phyloP scores from a whole-genome alignment of 23 red algal species.

The Porphyridium purpureum region DNA sequence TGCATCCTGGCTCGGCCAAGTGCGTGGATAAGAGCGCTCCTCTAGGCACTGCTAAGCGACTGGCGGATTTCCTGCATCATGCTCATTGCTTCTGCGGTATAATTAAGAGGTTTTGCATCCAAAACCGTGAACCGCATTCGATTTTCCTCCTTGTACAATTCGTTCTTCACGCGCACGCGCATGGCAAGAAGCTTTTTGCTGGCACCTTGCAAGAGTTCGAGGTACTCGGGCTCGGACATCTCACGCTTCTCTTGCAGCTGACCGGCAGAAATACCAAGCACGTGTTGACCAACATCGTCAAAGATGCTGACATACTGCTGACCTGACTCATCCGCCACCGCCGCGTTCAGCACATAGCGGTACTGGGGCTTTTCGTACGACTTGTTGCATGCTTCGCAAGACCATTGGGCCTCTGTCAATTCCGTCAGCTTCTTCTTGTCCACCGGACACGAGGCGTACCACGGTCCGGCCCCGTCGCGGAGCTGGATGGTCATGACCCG shows the following conservation, averaged over 20 bases:
- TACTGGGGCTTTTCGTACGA: constrained; percentile 41
- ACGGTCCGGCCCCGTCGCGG: constrained; percentile 36
- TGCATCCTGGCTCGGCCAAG: too few relatives aligned
- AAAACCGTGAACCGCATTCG: constrained; percentile 57
- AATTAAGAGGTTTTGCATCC: constrained; percentile 45
- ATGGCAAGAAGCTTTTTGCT: constrained; percentile 42
- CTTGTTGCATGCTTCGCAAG: constrained; percentile 37
- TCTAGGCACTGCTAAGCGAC: too few relatives aligned
- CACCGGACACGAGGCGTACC: constrained; percentile 68
- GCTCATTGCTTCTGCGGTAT: constrained; percentile 31
- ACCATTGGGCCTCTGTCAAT: constrained; percentile 26
- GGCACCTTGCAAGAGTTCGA: constrained; percentile 36
- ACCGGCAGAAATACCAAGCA: constrained; percentile 45
- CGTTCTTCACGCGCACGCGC: constrained; percentile 50
- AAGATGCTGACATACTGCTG: constrained; percentile 55
- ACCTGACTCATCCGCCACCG: constrained; percentile 50
- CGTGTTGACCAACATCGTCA: constrained; percentile 49
- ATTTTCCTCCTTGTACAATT: constrained; percentile 54
- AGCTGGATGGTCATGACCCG: neutral
- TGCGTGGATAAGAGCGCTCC: too few relatives aligned
- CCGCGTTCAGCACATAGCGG: constrained; percentile 62
- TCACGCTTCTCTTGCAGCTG: constrained; percentile 40
- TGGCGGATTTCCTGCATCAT: constrained; percentile 41
- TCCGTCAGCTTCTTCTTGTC: constrained; percentile 86
- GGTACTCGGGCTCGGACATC: constrained; percentile 28